Evolutionary conservation across 2,329 filamentous ascomycete species (phyloP), one percentile per base, ranked within the genome.

Genomic region (Mycocentrospora acerina): DNA sequence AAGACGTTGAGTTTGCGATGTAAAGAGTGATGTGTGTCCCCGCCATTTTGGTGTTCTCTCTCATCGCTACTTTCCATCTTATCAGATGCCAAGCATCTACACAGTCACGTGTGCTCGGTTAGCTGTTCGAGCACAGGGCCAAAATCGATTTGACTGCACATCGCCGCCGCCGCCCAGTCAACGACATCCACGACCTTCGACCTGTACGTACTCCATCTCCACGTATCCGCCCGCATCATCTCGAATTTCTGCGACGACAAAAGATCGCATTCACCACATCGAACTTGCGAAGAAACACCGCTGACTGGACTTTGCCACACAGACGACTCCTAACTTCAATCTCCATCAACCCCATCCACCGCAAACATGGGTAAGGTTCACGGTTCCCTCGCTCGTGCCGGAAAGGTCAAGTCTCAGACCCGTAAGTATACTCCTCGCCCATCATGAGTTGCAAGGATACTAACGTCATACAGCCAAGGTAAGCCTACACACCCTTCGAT

Each of bases 341-440:
- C 44, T 46, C 9, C 55, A 48, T 53, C 53, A 49, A 51, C 54
- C 45, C 51, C 52, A 60, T 51, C 59, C 71, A 65, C 67, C 72
- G 71, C 77, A 76, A 86, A 73, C 75, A 90, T 91, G 87, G 87
- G 87, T 79, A 91, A 91, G 80, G 87, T 91, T 76, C 88, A 91
- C 85, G 88, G 88, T 74, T 93, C 88, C 72, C 86, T 93, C 76
- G 88, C 88, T 74, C 88, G 88, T 89, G 88, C 88, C 78, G 89
- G 89, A 80, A 95, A 95, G 83, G 90, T 95, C 84, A 94, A 95
- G 86, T 91, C 53, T 59, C 55, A 59, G 46, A 59, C 51, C 40
- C 51, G 55, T 59, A 59, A 47, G 55, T 54, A 19, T 29, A 39
- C 27, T 22, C 27, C 30, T 18, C 13, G 18, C 11, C 7, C 33